Evolutionary conservation across 371 early-diverging fungal species (phyloP).

Genomic region (Choanephora cucurbitarum): DNA sequence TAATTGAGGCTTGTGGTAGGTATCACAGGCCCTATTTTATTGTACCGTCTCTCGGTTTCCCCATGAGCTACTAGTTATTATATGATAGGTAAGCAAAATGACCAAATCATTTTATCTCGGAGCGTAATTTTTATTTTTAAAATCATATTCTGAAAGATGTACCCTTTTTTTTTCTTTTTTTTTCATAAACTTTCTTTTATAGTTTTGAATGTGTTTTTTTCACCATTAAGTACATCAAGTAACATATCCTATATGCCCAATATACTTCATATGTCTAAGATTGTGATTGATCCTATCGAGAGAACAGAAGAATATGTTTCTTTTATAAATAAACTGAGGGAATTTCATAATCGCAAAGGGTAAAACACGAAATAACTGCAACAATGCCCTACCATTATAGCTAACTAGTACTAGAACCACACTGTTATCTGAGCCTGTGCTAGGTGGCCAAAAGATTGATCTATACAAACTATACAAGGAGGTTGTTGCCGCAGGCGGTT

Average conservation of each 20-base stretch:
- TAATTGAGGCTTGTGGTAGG: too few species aligned
- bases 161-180: background rate
- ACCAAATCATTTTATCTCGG: background rate
- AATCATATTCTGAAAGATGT: background rate
- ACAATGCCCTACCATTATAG: background rate
- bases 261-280: slow-evolving; percentile 20
- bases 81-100: background rate
- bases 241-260: background rate
- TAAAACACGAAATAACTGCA: slow-evolving; percentile 23
- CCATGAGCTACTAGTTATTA: too few species aligned
- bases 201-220: too few species aligned
- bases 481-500: slow-evolving; percentile 71
- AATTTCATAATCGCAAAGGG: slow-evolving; percentile 75
- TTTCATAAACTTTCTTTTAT: background rate
- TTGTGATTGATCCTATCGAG: slow-evolving; percentile 61
- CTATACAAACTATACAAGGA: slow-evolving; percentile 66
- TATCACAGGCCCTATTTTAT: too few species aligned
- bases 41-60: too few species aligned
- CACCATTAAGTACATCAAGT: too few species aligned
- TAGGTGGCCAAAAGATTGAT: slow-evolving; percentile 77
- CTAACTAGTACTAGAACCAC: slow-evolving; percentile 46
- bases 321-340: slow-evolving; percentile 70
- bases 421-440: slow-evolving; percentile 69
- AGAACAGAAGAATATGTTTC: slow-evolving; percentile 69
- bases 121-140: background rate